Evolutionary conservation across 371 early-diverging fungal species (phyloP), one percentile per base, ranked within the genome.

Genomic region (Funneliformis caledonium): DNA sequence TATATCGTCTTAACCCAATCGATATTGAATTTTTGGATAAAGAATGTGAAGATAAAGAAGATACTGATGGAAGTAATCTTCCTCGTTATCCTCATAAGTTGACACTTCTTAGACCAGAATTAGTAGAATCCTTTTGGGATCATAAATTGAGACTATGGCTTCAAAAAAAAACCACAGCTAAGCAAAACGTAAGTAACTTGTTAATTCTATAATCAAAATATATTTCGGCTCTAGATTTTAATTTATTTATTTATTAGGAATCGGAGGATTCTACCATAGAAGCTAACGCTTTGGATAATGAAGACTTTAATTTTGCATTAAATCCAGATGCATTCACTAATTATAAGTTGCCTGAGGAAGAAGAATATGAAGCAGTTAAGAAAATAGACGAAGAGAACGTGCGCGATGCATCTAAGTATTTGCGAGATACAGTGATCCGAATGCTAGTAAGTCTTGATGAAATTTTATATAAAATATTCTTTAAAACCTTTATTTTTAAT

Each of bases 11-110:
- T 68, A 93, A 92, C 50, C 97, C 98, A 26, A 93, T 96, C 50
- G 98, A 98, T 86, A 89, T 95, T 77, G 92, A 90, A 82, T 98
- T 97, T 85, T 87, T 93, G 81, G 96, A 97, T 78, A 83, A 85
- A 19, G 93, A 93, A 80, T 89, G 93, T 80, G 84, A 84, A 42
- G 80, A 72, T 81, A 83, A 72, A 80, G 81, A 81, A n/a, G 37
- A 37, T 37, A 83, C 68, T 77, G 80, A 81, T 16, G 83, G 76
- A 9, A 70, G 60, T 59, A 78, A 72, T 37, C 75, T 86, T 43
- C 92, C 92, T n/a, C 89, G 88, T 31, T 98, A 98, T 84, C 97
- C 97, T 19, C 98, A 98, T 87, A 89, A 91, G 82, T 86, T 97
- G 86, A 90, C 93, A 0, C 86, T 97, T 78, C 85, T 98, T 83